These are phyloP conservation scores for Tylopilus subfusipes DNA, from an alignment of 768 basidiomycete species.

Conservation along the genomic window DNA sequence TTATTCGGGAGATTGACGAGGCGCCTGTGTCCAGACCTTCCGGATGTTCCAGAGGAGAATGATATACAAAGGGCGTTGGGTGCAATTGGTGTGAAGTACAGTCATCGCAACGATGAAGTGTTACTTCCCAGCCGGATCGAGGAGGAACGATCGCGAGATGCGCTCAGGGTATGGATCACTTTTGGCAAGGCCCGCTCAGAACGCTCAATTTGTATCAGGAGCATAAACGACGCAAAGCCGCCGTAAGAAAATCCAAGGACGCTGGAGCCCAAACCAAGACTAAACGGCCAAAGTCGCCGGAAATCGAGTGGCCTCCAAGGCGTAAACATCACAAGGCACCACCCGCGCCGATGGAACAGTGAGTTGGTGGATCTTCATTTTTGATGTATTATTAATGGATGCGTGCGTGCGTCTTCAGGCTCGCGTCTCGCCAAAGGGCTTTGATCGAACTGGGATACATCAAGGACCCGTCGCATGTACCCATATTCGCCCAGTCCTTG, in stretches of 20 bases:
- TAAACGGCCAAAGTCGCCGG: slow-evolving; percentile 29
- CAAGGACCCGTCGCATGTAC: slow-evolving; percentile 46
- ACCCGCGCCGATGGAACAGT: slow-evolving; percentile 51
- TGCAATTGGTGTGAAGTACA: slow-evolving; percentile 64
- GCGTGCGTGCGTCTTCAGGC: slow-evolving; percentile 33
- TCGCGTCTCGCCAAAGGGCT: slow-evolving; percentile 53
- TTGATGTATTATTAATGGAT: not conserved
- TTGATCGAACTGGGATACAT: slow-evolving; percentile 63
- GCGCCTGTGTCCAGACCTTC: slow-evolving; percentile 32
- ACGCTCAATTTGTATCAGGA: slow-evolving; percentile 19
- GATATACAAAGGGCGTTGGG: slow-evolving; percentile 55
- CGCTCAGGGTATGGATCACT: slow-evolving; percentile 41
- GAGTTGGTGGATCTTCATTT: slow-evolving; percentile 16
- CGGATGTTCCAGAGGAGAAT: slow-evolving; percentile 41
- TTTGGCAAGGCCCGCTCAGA: not conserved
- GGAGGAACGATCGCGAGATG: slow-evolving; percentile 54
- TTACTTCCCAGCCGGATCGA: slow-evolving; percentile 67
- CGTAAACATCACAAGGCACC: slow-evolving; percentile 53
- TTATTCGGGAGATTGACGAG: not conserved
- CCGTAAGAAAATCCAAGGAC: slow-evolving; percentile 22
- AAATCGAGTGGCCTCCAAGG: slow-evolving; percentile 61
- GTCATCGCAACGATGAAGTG: slow-evolving; percentile 71
- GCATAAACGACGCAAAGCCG: slow-evolving; percentile 25
- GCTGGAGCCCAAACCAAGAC: slow-evolving; percentile 2
- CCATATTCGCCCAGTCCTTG: slow-evolving; percentile 64